Base-by-base conservation (phyloP, 805 yeast species). In the Saturnispora hagleri region DNA sequence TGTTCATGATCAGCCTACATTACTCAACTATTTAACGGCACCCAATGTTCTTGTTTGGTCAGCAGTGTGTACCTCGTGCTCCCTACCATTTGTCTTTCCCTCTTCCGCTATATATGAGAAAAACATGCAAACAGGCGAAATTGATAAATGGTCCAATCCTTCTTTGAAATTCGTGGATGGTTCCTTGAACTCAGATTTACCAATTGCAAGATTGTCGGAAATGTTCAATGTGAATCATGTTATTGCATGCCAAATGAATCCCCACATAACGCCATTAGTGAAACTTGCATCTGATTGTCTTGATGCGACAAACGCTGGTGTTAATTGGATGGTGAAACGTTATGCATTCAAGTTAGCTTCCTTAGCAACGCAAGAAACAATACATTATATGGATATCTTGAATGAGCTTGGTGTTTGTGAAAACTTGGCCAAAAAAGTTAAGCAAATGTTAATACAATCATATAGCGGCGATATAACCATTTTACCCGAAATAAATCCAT, bases 201-300 rank as follows among this genome's bases (percentile, higher is more conserved):
- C 99, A 3, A 84, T 89, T 27, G 76, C 95, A 2, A 76, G 97
- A 58, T 72, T 93, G 22, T 84, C 95, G 20, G 99, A 93, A 64
- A 89, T 93, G 96, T 93, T 93, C 66, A 91, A 93, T 62, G 97
- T 93, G 31, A 96, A 93, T 64, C 97, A 93, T 66, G 90, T 93
- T 55, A 89, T 93, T 59, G 99, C 97, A 0, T 91, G 96, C 45
- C 99, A 93, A 65, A 99, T 93, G 1, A 93, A 93, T 62, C 95
- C 97, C 0, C 99, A 93, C 64, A 95, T 93, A 15, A 87, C 86
- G 2, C 99, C 99, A 0, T 76, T 91, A 48, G 72, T 93, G 59
- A 82, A 81, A 57, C 69, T 82, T 50, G 81, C 89, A 0, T 74
- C 82, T 4, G 79, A 82, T 20, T 78, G 81, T 63, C 40, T 49